A percentile compares a stretch with the other conserved stretches of the same genome.
Evolutionary conservation across 371 early-diverging fungal genomes (phyloP).

Genomic region (Mucor circinelloides): DNA sequence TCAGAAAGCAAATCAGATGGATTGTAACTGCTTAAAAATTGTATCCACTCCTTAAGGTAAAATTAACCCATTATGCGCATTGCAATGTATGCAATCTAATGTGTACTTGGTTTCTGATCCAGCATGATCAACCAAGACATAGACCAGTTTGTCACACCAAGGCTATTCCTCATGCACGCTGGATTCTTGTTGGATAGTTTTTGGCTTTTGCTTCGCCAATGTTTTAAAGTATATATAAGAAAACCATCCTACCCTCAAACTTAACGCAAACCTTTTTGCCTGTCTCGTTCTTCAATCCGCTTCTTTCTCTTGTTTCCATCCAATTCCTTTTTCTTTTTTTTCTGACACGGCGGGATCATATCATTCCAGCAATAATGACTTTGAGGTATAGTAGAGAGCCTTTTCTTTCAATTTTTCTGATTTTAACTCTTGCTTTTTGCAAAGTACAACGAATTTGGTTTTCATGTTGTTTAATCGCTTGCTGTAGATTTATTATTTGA

Average conservation of each 20-base stretch:
- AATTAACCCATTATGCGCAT: constrained; percentile 88
- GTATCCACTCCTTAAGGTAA: constrained; percentile 74
- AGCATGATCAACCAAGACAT: constrained; percentile 83
- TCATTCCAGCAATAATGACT: constrained; percentile 84
- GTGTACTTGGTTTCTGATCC: constrained; percentile 85
- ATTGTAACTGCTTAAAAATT: constrained; percentile 53
- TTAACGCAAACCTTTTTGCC: not conserved
- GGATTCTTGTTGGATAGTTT: not conserved
- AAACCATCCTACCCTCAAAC: not conserved
- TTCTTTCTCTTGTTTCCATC: constrained; percentile 2
- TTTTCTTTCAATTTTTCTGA: constrained; percentile 88
- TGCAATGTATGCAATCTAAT: constrained; percentile 86
- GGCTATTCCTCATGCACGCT: not conserved
- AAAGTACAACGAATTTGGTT: constrained; percentile 47
- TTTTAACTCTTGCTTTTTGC: constrained; percentile 59
- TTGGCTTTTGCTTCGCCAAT: not conserved
- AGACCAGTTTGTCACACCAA: constrained; percentile 85
- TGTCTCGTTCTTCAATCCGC: constrained; percentile 1
- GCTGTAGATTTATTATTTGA: constrained; percentile 53
- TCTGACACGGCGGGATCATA: constrained; percentile 58
- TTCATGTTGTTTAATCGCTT: constrained; percentile 59
- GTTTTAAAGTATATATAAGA: not conserved
- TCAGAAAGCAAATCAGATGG: not conserved
- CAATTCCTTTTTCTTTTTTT: constrained; percentile 17
- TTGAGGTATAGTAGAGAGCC: constrained; percentile 84